Evolutionary conservation across 2,329 filamentous ascomycete genomes (phyloP).

Genomic region (Stemphylium vesicarium): DNA sequence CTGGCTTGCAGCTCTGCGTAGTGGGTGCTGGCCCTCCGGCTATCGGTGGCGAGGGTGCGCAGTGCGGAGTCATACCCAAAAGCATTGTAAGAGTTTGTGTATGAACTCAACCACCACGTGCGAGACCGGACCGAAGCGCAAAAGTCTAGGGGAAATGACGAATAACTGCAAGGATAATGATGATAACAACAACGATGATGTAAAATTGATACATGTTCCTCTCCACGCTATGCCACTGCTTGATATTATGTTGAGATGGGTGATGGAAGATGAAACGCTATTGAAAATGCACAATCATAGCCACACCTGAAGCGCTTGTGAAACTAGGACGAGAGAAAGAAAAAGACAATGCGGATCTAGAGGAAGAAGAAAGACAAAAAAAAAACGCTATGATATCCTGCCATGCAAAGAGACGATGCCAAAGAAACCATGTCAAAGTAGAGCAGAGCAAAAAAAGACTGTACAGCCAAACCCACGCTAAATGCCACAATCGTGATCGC

Average conservation of each 20-base stretch:
- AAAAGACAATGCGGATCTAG: conserved; percentile 27
- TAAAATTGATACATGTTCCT: conserved; percentile 26
- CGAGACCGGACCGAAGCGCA: too few species aligned
- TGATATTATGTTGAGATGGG: conserved; percentile 10
- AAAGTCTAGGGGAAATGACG: too few species aligned
- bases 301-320: conserved; percentile 25
- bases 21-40: background rate
- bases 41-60: conserved; percentile 23
- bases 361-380: conserved; percentile 15
- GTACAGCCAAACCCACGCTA: conserved; percentile 42
- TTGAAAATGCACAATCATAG: conserved; percentile 34
- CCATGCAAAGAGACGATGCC: conserved; percentile 19
- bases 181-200: conserved; percentile 19
- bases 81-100: conserved; percentile 17
- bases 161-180: background rate
- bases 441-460: conserved; percentile 25
- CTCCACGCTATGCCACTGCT: conserved; percentile 30
- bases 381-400: conserved; percentile 38
- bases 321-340: conserved; percentile 13
- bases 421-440: conserved; percentile 27
- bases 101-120: too few species aligned
- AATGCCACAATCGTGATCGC: conserved; percentile 48
- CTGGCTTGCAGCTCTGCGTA: conserved; percentile 11
- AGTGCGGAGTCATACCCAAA: conserved; percentile 24
- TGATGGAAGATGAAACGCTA: conserved; percentile 21